phyloP scores from a whole-genome alignment of 495 filamentous ascomycete genomes.

The Antarctomyces pellizariae region DNA sequence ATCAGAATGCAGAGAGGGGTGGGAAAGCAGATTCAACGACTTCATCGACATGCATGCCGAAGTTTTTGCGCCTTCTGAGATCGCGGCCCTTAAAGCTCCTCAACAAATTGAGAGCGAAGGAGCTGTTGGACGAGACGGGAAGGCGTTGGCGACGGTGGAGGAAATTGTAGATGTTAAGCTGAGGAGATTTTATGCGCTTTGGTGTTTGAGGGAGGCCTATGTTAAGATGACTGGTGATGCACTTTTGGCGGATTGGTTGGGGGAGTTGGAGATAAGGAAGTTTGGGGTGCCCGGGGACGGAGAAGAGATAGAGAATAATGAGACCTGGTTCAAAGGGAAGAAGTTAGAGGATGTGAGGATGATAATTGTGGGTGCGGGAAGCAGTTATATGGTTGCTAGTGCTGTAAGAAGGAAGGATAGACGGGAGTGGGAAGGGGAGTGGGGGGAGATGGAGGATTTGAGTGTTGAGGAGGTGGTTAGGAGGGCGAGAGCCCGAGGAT shows the following conservation, averaged over 20 bases:
- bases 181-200: constrained; percentile 66
- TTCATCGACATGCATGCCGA: constrained; percentile 64
- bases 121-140: not conserved
- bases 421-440: too few species aligned
- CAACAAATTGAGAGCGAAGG: constrained; percentile 6
- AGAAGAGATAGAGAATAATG: constrained; percentile 24
- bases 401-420: constrained; percentile 16
- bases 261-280: constrained; percentile 40
- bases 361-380: constrained; percentile 35
- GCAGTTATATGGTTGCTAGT: constrained; percentile 37
- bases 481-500: too few species aligned
- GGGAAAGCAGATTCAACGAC: too few species aligned
- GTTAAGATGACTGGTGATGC: constrained; percentile 88
- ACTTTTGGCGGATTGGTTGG: constrained; percentile 57
- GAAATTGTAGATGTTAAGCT: constrained; percentile 32
- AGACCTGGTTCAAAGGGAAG: constrained; percentile 25
- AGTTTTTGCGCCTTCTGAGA: constrained; percentile 40
- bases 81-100: constrained; percentile 27
- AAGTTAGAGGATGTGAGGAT: constrained; percentile 28
- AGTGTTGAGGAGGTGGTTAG: too few species aligned
- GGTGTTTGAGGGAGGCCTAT: constrained; percentile 78
- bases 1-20: constrained; percentile 21
- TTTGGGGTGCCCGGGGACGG: constrained; percentile 36
- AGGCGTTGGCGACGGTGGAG: constrained; percentile 16
- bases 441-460: too few species aligned